Conservation (phyloP, 257 asterid species). For the Haberlea rhodopensis region DNA sequence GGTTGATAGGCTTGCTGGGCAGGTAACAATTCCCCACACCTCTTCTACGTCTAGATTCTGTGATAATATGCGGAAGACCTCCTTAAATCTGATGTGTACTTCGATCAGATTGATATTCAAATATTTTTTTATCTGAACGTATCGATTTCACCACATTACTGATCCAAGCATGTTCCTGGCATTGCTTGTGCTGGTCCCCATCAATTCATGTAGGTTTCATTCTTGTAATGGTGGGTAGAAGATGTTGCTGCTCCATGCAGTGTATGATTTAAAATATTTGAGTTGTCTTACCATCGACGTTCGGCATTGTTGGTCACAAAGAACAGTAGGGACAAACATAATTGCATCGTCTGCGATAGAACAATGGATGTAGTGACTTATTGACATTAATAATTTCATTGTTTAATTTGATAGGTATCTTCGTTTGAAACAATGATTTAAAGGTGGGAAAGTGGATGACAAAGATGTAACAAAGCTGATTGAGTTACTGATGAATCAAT, state of each 20-base stretch:
- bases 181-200: too few species aligned
- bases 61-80: background rate
- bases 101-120: background rate
- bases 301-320: too few species aligned
- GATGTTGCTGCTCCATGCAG: background rate
- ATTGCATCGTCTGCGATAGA: background rate
- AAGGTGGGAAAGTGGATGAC: constrained; percentile 73
- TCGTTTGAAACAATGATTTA: constrained; percentile 57
- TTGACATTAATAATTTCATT: background rate
- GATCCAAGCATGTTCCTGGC: too few species aligned
- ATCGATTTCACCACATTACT: too few species aligned
- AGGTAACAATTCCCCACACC: constrained; percentile 41
- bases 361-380: background rate
- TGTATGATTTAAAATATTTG: background rate
- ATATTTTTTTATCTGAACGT: too few species aligned
- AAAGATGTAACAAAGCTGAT: constrained; percentile 54
- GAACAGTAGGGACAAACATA: background rate
- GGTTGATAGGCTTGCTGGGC: constrained; percentile 62
- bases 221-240: background rate
- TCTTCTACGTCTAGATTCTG: background rate
- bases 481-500: constrained; percentile 77
- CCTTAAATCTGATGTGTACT: background rate
- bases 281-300: too few species aligned
- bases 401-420: constrained; percentile 52
- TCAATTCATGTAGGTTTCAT: background rate